These are phyloP conservation scores for Fusarium burgessii DNA, from an alignment of 2,329 filamentous ascomycete genomes.

Conservation along the genomic window DNA sequence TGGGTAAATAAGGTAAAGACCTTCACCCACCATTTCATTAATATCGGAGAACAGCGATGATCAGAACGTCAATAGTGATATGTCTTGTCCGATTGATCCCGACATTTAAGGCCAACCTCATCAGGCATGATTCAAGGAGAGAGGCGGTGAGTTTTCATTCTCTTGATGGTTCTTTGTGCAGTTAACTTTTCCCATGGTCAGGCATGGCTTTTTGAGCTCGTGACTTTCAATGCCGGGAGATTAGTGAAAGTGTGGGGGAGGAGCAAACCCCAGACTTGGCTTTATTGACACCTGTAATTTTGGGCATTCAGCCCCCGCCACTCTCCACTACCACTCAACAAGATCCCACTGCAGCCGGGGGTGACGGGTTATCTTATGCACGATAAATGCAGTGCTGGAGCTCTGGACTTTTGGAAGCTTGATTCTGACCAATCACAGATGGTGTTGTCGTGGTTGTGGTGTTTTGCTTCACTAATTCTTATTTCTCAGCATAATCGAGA, in stretches of 20 bases:
- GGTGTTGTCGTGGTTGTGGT: slow-evolving; percentile 3
- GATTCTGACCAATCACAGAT: slow-evolving; percentile 17
- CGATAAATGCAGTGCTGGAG: slow-evolving; percentile 31
- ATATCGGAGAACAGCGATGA: slow-evolving; percentile 24
- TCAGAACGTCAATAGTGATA: slow-evolving; percentile 4
- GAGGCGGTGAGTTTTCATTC: slow-evolving; percentile 30
- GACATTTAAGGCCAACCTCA: neutral
- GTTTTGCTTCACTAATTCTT: slow-evolving; percentile 40
- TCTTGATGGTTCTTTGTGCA: neutral
- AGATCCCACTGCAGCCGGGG: slow-evolving; percentile 31
- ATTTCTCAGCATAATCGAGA: slow-evolving; percentile 33
- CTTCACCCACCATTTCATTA: slow-evolving; percentile 24
- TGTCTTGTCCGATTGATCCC: slow-evolving; percentile 15
- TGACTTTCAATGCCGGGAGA: slow-evolving; percentile 6
- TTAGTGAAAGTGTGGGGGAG: slow-evolving; percentile 35
- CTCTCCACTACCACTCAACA: slow-evolving; percentile 9
- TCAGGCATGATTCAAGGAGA: slow-evolving; percentile 13
- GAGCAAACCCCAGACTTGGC: slow-evolving; percentile 28
- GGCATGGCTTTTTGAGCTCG: slow-evolving; percentile 24
- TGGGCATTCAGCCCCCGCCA: slow-evolving; percentile 4
- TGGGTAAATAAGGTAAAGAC: slow-evolving; percentile 31
- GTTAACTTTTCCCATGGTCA: neutral
- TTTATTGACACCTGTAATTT: slow-evolving; percentile 15
- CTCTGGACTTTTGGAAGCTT: slow-evolving; percentile 26
- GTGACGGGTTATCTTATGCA: slow-evolving; percentile 32